Evolutionary conservation across 2,329 filamentous ascomycete genomes (phyloP).

Genomic region (Teratosphaeria viscida): DNA sequence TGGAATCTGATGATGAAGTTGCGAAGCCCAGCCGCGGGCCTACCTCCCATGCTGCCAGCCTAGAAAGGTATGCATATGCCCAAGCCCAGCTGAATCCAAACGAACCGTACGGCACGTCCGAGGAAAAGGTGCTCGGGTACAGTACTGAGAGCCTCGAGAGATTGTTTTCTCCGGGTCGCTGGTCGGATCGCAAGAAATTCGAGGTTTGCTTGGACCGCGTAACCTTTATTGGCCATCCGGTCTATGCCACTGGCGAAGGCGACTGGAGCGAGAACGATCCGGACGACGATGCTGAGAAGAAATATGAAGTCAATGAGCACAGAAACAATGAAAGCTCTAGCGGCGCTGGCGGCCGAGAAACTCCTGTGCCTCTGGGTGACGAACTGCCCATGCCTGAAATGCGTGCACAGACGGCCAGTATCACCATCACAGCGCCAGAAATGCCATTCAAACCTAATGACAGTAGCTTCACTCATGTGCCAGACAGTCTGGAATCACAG

Average conservation of each 20-base stretch:
- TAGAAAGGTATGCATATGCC: not conserved
- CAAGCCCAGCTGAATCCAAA: not conserved
- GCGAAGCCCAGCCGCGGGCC: not conserved
- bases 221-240: constrained; percentile 70
- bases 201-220: constrained; percentile 73
- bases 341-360: not conserved
- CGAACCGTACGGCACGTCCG: not conserved
- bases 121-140: constrained; percentile 14
- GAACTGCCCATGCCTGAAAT: not conserved
- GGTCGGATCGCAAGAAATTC: constrained; percentile 69
- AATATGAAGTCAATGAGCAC: not conserved
- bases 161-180: constrained; percentile 58
- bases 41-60: not conserved
- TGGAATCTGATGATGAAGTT: constrained; percentile 11
- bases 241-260: constrained; percentile 66
- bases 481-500: constrained; percentile 21
- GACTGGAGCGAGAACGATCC: constrained; percentile 13
- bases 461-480: constrained; percentile 18
- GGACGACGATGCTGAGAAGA: not conserved
- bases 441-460: constrained; percentile 1
- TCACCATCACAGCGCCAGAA: constrained; percentile 8
- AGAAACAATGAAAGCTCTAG: not conserved
- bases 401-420: not conserved
- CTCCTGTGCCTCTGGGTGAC: not conserved
- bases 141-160: constrained; percentile 62